A percentile compares a stretch with the other conserved stretches of the same genome.
Evolutionary conservation across 2,329 filamentous ascomycete species (phyloP).

Genomic region (Ceratocystiopsis sp.): DNA sequence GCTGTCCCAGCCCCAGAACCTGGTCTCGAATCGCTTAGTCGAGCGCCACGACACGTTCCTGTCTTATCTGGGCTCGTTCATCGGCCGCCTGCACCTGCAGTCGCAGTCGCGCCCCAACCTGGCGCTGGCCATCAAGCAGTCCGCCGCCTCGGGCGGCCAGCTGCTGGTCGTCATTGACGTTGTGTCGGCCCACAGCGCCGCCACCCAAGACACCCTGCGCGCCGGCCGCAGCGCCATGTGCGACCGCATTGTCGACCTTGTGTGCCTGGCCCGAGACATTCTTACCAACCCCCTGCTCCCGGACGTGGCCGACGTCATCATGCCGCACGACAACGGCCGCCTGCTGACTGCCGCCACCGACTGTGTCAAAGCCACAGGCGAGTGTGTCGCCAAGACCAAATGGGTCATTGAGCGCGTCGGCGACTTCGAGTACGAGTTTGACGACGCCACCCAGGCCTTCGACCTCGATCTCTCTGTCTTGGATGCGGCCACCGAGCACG

Average conservation of each 20-base stretch:
- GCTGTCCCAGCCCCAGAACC: slow-evolving; percentile 45
- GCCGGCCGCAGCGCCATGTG: slow-evolving; percentile 62
- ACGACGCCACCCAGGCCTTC: slow-evolving; percentile 29
- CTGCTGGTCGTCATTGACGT: slow-evolving; percentile 67
- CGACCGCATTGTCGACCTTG: slow-evolving; percentile 60
- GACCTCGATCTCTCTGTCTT: slow-evolving; percentile 42
- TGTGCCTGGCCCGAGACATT: slow-evolving; percentile 65
- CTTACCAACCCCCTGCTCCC: slow-evolving; percentile 46
- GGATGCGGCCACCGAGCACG: slow-evolving; percentile 22
- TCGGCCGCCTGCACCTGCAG: slow-evolving; percentile 75
- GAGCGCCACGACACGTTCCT: slow-evolving; percentile 75
- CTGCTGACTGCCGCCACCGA: slow-evolving; percentile 65
- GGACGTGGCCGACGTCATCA: slow-evolving; percentile 60
- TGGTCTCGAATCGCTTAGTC: slow-evolving; percentile 71
- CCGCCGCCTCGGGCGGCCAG: slow-evolving; percentile 63
- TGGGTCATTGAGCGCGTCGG: slow-evolving; percentile 74
- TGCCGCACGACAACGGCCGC: slow-evolving; percentile 60
- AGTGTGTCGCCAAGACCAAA: slow-evolving; percentile 78
- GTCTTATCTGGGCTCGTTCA: slow-evolving; percentile 81
- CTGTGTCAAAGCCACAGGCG: slow-evolving; percentile 78
- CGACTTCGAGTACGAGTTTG: slow-evolving; percentile 75
- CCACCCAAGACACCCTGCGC: slow-evolving; percentile 48
- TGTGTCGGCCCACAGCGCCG: slow-evolving; percentile 60
- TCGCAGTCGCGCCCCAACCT: slow-evolving; percentile 81
- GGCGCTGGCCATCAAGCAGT: slow-evolving; percentile 64